A percentile compares a stretch with the other conserved stretches of the same genome.
These are phyloP conservation scores for Candida saitoana DNA, from an alignment of 805 yeast species.

Conservation along the genomic window DNA sequence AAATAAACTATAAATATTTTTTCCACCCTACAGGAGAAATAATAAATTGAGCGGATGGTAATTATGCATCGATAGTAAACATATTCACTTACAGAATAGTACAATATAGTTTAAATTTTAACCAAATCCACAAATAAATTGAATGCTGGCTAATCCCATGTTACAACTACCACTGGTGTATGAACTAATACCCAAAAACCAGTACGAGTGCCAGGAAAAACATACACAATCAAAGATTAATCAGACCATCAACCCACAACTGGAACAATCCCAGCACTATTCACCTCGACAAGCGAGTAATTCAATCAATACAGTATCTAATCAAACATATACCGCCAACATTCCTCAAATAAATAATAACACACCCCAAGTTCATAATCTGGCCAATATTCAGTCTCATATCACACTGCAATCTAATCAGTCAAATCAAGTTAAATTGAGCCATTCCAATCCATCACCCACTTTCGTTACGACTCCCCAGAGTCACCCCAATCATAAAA, in stretches of 20 bases:
- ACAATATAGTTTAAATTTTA: background rate
- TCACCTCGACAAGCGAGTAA: background rate
- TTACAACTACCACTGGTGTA: constrained; percentile 3
- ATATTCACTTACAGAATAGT: background rate
- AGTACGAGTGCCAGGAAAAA: background rate
- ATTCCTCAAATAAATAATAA: background rate
- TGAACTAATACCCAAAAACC: constrained; percentile 2
- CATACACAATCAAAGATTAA: background rate
- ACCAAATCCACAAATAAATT: background rate
- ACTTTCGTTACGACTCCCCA: background rate
- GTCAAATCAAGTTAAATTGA: background rate
- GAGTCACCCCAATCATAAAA: background rate
- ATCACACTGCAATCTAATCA: background rate
- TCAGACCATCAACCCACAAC: background rate
- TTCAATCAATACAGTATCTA: background rate
- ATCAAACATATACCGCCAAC: background rate
- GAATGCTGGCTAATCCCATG: background rate
- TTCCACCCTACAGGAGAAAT: background rate
- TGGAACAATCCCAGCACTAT: background rate
- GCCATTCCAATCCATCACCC: background rate
- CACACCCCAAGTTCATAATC: background rate
- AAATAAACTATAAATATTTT: no score
- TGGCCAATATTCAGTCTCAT: background rate
- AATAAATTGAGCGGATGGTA: background rate
- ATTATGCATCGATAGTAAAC: background rate